These are phyloP conservation scores for Aspergillus awamori DNA, from an alignment of 2,329 filamentous ascomycete species.

Conservation along the genomic window DNA sequence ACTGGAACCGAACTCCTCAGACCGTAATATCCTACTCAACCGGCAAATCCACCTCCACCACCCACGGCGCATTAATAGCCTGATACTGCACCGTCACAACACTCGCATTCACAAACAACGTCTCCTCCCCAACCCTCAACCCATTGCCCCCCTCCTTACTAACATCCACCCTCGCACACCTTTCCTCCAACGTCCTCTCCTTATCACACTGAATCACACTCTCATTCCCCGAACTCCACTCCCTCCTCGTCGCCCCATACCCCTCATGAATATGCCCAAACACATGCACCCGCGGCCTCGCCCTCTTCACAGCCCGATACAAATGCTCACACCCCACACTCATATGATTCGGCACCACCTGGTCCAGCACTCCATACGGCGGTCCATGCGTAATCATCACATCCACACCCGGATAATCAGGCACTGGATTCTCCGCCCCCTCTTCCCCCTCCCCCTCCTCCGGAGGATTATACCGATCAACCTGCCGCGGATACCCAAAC, in stretches of 20 bases:
- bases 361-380: constrained; percentile 55
- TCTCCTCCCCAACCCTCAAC: constrained; percentile 53
- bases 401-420: constrained; percentile 52
- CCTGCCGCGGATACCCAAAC: constrained; percentile 55
- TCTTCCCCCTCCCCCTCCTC: neutral
- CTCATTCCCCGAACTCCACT: constrained; percentile 24
- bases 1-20: too few species aligned
- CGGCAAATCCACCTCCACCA: constrained; percentile 58
- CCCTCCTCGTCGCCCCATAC: constrained; percentile 49
- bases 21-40: constrained; percentile 1
- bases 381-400: constrained; percentile 66
- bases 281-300: constrained; percentile 59
- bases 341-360: constrained; percentile 30
- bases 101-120: constrained; percentile 61
- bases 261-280: constrained; percentile 67
- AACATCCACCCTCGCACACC: constrained; percentile 40
- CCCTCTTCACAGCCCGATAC: constrained; percentile 53
- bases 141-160: constrained; percentile 29
- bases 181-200: constrained; percentile 35
- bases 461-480: constrained; percentile 57
- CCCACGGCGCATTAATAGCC: constrained; percentile 57
- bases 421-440: constrained; percentile 37
- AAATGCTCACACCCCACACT: constrained; percentile 60
- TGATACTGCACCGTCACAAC: constrained; percentile 56
- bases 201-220: constrained; percentile 26